Conservation (phyloP, 306 rosid species). For the Aeschynomene evenia region DNA sequence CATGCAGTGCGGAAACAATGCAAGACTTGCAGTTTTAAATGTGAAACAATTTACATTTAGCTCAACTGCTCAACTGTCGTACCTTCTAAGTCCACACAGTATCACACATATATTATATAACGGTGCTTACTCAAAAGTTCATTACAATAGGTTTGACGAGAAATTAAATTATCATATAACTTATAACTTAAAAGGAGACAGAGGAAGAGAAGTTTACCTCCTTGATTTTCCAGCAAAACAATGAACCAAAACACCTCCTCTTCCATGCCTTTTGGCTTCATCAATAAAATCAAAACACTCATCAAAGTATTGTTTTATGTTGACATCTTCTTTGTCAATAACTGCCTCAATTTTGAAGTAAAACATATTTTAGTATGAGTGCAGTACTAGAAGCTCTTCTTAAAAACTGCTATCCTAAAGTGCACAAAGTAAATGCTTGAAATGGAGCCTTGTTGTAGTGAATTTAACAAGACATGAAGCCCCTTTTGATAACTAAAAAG, state of each 20-base stretch:
- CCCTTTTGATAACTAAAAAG: background rate
- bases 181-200: conserved; percentile 14
- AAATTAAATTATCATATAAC: background rate
- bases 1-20: background rate
- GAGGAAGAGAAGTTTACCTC: conserved; percentile 57
- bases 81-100: background rate
- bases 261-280: conserved; percentile 63
- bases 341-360: conserved; percentile 61
- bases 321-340: conserved; percentile 46
- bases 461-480: background rate
- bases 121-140: background rate
- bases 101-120: background rate
- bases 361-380: conserved; percentile 31
- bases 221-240: conserved; percentile 86
- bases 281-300: conserved; percentile 73
- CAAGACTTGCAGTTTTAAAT: too few species aligned
- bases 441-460: background rate
- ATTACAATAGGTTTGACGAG: background rate
- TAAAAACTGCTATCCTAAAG: conserved; percentile 5
- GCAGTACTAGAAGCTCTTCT: conserved; percentile 24
- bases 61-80: background rate
- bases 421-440: background rate
- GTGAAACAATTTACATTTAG: conserved; percentile 17
- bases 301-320: conserved; percentile 62
- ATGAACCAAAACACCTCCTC: conserved; percentile 82